phyloP scores from a whole-genome alignment of 345 rosid species.

The Syzygium aqueum region DNA sequence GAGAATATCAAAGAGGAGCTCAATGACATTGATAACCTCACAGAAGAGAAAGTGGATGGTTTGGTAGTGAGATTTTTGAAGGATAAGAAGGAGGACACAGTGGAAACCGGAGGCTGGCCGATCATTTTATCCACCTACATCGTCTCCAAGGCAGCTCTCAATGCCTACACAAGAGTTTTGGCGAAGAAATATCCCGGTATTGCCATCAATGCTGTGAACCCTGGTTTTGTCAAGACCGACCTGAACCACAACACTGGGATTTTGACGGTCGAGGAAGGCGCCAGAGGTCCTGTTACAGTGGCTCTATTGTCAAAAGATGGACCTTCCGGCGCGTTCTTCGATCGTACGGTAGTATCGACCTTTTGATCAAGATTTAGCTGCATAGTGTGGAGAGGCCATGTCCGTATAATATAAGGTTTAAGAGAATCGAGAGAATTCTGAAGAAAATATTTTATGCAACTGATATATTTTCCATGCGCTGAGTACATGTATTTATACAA shows the following conservation, averaged over 20 bases:
- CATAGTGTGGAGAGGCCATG: background rate
- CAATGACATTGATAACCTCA: background rate
- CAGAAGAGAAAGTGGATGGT: slow-evolving; percentile 9
- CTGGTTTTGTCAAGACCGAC: background rate
- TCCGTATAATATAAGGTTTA: no score
- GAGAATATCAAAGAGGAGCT: slow-evolving; percentile 1
- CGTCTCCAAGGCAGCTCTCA: slow-evolving; percentile 1
- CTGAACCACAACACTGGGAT: background rate
- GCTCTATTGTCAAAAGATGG: background rate
- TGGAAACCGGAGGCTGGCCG: slow-evolving; percentile 14
- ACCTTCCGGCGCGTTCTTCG: slow-evolving; percentile 1
- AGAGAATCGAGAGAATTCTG: no score
- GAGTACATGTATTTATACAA: no score
- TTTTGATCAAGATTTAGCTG: background rate
- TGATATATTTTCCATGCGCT: no score
- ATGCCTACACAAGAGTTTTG: slow-evolving; percentile 3
- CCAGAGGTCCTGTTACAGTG: background rate
- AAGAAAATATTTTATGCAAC: no score
- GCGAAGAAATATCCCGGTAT: background rate
- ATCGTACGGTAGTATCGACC: background rate
- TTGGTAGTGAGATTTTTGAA: slow-evolving; percentile 6
- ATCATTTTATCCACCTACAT: background rate
- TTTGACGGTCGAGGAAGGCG: background rate
- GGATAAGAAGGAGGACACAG: slow-evolving; percentile 8
- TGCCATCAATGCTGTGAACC: background rate